Evolutionary conservation across 345 rosid genomes (phyloP).

Genomic region (Populus tremula): DNA sequence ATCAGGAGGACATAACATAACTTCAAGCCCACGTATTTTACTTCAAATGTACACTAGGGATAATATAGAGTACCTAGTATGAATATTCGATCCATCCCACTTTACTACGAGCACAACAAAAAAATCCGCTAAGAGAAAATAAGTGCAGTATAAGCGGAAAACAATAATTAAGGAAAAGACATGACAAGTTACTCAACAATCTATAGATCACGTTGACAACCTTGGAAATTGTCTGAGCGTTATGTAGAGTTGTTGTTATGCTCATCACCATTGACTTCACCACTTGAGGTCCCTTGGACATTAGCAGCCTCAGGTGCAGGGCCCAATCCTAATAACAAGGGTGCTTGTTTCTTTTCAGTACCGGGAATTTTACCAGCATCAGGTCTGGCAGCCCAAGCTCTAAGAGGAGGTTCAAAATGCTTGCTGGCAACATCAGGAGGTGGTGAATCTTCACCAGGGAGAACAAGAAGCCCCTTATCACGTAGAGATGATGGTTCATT

Average conservation of each 20-base stretch:
- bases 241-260: not conserved
- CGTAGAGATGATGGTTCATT: conserved; percentile 65
- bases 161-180: not conserved
- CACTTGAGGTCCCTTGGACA: conserved; percentile 11
- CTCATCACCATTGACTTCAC: conserved; percentile 12
- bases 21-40: not conserved
- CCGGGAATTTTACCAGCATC: conserved; percentile 28
- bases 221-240: not conserved
- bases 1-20: not conserved
- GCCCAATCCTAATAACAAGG: conserved; percentile 56
- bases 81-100: not conserved
- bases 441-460: conserved; percentile 70
- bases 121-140: not conserved
- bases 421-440: conserved; percentile 71
- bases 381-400: conserved; percentile 62
- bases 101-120: not conserved
- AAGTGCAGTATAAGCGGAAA: not conserved
- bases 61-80: not conserved
- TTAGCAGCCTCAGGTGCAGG: conserved; percentile 26
- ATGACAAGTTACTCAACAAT: not conserved
- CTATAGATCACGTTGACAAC: not conserved
- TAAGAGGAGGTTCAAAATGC: conserved; percentile 75
- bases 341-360: conserved; percentile 51
- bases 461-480: conserved; percentile 66
- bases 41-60: not conserved